Conservation (phyloP, 164 flowering plant genomes). For the Magnolia kwangsiensis region DNA sequence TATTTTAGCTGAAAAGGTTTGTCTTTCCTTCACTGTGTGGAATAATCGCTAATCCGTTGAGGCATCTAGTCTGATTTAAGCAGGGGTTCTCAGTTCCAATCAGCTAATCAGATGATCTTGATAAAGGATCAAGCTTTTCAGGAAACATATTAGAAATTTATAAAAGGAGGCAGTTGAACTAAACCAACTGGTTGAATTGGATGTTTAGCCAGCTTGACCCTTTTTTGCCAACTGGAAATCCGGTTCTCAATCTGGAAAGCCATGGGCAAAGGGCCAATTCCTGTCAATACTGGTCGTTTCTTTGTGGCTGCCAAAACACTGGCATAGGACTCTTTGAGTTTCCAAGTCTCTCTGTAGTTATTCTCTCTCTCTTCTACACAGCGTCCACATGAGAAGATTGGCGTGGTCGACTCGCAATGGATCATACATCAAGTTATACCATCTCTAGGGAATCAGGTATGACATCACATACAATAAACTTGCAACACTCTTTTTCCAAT, state of each 20-base stretch:
- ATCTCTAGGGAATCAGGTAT: conserved; percentile 89
- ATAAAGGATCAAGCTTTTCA: neutral
- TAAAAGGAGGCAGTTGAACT: neutral
- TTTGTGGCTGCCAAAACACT: neutral
- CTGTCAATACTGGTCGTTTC: neutral
- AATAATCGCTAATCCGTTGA: neutral
- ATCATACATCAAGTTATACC: conserved; percentile 90
- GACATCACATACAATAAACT: conserved; percentile 1
- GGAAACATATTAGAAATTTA: neutral
- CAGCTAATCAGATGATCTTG: neutral
- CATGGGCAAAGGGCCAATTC: no score
- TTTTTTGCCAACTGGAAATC: neutral
- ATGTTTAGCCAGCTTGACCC: neutral
- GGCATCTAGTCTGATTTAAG: neutral
- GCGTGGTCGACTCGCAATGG: conserved; percentile 98
- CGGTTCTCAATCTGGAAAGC: neutral
- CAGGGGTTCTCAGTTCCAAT: neutral
- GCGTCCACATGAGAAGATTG: conserved; percentile 99
- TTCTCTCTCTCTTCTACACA: conserved; percentile 14
- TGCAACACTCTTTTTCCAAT: neutral
- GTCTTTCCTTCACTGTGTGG: neutral
- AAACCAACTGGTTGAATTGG: neutral
- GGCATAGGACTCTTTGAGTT: neutral
- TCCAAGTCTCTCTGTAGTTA: neutral
- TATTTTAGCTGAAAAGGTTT: no score